Conservation (phyloP, 192 early-diverging fungal species). For the Backusella sp. region DNA sequence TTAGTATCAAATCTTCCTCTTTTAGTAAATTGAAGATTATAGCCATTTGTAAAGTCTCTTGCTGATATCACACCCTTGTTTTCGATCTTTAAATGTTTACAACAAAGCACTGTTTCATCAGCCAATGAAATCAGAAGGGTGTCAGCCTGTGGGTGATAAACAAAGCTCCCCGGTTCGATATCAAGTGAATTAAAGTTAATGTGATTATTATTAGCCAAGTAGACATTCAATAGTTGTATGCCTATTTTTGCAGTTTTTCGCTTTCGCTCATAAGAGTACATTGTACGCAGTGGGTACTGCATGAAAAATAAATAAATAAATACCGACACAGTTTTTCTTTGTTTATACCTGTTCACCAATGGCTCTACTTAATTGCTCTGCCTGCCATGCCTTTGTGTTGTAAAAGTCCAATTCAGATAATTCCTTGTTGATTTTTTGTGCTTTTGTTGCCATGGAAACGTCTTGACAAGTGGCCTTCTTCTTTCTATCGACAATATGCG, state of each 20-base stretch:
- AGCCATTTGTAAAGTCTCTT: conserved; percentile 74
- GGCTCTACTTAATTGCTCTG: conserved; percentile 68
- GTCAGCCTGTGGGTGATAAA: conserved; percentile 24
- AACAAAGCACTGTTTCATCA: conserved; percentile 51
- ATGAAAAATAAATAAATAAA: conserved; percentile 13
- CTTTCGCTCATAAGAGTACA: conserved; percentile 36
- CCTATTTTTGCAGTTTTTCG: neutral
- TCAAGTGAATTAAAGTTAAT: neutral
- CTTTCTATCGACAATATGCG: conserved; percentile 59
- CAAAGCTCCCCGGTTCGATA: conserved; percentile 40
- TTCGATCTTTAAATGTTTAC: conserved; percentile 55
- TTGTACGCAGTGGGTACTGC: conserved; percentile 55
- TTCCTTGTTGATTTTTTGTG: conserved; percentile 64
- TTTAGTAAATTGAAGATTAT: conserved; percentile 18
- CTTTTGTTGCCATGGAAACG: conserved; percentile 56
- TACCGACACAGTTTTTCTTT: neutral
- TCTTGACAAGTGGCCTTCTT: conserved; percentile 63
- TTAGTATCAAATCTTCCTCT: neutral
- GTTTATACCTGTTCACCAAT: conserved; percentile 65
- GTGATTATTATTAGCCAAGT: conserved; percentile 27
- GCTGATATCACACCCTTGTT: conserved; percentile 53
- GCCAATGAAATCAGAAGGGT: conserved; percentile 51
- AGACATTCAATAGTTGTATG: conserved; percentile 43
- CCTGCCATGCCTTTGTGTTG: conserved; percentile 54
- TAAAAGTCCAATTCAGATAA: conserved; percentile 61